phyloP scores from a whole-genome alignment of 2,329 filamentous ascomycete species.

The Westerdykella aurantiaca region DNA sequence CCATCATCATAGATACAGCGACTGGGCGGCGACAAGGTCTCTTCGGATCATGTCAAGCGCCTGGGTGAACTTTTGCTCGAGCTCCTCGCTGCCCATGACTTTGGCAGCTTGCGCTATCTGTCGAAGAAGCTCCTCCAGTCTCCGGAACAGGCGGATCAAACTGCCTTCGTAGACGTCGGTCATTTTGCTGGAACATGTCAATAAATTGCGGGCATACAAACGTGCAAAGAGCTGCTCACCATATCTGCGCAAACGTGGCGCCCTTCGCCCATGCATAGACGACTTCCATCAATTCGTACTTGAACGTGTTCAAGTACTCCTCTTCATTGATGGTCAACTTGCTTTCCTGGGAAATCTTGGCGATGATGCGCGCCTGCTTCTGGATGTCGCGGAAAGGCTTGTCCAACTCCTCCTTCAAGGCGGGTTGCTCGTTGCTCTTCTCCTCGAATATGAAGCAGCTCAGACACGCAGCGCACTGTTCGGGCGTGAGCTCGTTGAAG shows the following conservation, averaged over 20 bases:
- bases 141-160: slow-evolving; percentile 90
- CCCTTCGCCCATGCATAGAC: slow-evolving; percentile 89
- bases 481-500: slow-evolving; percentile 91
- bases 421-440: slow-evolving; percentile 69
- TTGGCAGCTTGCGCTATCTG: slow-evolving; percentile 95
- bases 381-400: slow-evolving; percentile 86
- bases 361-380: slow-evolving; percentile 77
- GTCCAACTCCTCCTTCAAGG: slow-evolving; percentile 73
- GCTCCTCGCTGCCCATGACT: slow-evolving; percentile 95
- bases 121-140: slow-evolving; percentile 85
- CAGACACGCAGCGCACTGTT: slow-evolving; percentile 77
- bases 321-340: slow-evolving; percentile 94
- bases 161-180: slow-evolving; percentile 97
- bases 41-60: slow-evolving; percentile 79
- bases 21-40: slow-evolving; percentile 93
- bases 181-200: slow-evolving; percentile 71
- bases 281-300: slow-evolving; percentile 95
- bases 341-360: slow-evolving; percentile 90
- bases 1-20: slow-evolving; percentile 61
- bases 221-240: slow-evolving; percentile 55
- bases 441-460: slow-evolving; percentile 98
- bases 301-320: slow-evolving; percentile 82
- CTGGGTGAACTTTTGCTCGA: slow-evolving; percentile 86
- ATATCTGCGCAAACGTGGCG: slow-evolving; percentile 85
- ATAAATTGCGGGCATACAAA: slow-evolving; percentile 4